These are phyloP conservation scores for Pycnococcus provasolii DNA, from an alignment of 139 green algal species.

Conservation along the genomic window DNA sequence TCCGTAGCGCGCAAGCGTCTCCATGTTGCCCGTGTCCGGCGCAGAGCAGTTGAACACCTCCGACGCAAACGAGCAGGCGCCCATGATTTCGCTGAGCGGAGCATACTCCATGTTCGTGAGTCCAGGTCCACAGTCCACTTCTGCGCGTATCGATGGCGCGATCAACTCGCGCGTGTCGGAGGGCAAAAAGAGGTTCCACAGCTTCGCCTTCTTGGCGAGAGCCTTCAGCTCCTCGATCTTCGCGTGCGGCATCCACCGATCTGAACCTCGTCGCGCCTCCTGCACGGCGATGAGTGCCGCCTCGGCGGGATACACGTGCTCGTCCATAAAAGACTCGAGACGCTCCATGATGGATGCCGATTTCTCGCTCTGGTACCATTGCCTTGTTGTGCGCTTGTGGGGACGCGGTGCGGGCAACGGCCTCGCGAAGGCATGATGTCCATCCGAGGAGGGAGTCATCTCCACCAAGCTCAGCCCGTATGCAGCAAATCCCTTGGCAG, in stretches of 20 bases:
- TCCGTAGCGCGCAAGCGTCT: conserved; percentile 75
- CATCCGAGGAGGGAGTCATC: not conserved
- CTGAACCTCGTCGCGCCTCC: too few relatives aligned
- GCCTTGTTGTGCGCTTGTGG: too few relatives aligned
- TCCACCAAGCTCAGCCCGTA: not conserved
- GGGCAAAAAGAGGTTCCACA: conserved; percentile 98
- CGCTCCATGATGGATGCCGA: conserved; percentile 4
- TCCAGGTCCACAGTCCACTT: conserved; percentile 40
- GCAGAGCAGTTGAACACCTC: conserved; percentile 98
- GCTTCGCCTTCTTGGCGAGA: conserved; percentile 42
- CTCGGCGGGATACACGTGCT: conserved; percentile 64
- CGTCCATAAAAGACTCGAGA: conserved; percentile 63
- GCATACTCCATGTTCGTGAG: conserved; percentile 90
- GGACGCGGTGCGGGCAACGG: too few relatives aligned
- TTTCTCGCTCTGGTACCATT: conserved; percentile 10
- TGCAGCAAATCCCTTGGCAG: conserved; percentile 48
- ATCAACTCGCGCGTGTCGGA: conserved; percentile 39
- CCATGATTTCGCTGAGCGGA: conserved; percentile 59
- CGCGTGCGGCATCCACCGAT: conserved; percentile 23
- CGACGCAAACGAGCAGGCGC: conserved; percentile 55
- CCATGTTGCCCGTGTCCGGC: conserved; percentile 99
- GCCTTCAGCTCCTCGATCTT: conserved; percentile 68
- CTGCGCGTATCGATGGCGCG: not conserved
- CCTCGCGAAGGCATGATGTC: too few relatives aligned
- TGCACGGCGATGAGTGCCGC: conserved; percentile 18